Evolutionary conservation across 129 eudicot genomes (phyloP).

Genomic region (Glebionis coronaria): DNA sequence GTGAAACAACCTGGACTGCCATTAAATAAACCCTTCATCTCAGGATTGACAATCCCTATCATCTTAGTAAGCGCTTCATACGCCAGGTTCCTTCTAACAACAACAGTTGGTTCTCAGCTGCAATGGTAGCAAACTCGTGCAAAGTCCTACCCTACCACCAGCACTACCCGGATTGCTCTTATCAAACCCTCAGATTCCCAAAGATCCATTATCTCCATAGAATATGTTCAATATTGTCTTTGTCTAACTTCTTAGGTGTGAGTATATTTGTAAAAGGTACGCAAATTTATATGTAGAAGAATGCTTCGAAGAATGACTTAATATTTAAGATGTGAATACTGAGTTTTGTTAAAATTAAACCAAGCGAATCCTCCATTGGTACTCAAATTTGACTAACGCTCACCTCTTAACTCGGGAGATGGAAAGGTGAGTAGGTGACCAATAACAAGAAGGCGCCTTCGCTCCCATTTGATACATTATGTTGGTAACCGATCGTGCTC

Average conservation of each 20-base stretch:
- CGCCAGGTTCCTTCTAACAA: constrained; percentile 41
- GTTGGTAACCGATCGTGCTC: too few species aligned
- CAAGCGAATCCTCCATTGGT: constrained; percentile 91
- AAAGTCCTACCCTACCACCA: constrained; percentile 28
- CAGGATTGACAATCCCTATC: constrained; percentile 83
- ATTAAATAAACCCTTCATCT: constrained; percentile 55
- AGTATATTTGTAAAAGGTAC: constrained; percentile 46
- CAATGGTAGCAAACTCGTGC: constrained; percentile 50
- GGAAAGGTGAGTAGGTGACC: constrained; percentile 99
- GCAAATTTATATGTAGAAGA: not conserved
- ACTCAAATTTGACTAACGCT: constrained; percentile 74
- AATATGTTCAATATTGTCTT: constrained; percentile 83
- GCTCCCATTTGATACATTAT: too few species aligned
- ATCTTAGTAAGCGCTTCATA: constrained; percentile 53
- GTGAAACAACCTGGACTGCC: too few species aligned
- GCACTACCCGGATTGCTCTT: constrained; percentile 24
- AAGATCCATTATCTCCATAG: constrained; percentile 80
- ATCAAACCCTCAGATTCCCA: constrained; percentile 33
- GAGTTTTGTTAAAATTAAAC: constrained; percentile 52
- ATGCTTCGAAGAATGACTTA: not conserved
- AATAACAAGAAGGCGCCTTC: constrained; percentile 85
- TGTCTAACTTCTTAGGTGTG: constrained; percentile 80
- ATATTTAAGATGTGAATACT: not conserved
- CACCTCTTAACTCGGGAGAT: constrained; percentile 89
- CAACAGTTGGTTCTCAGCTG: constrained; percentile 75